phyloP scores from a whole-genome alignment of 2,329 filamentous ascomycete genomes.

The Aspergillus sp. region DNA sequence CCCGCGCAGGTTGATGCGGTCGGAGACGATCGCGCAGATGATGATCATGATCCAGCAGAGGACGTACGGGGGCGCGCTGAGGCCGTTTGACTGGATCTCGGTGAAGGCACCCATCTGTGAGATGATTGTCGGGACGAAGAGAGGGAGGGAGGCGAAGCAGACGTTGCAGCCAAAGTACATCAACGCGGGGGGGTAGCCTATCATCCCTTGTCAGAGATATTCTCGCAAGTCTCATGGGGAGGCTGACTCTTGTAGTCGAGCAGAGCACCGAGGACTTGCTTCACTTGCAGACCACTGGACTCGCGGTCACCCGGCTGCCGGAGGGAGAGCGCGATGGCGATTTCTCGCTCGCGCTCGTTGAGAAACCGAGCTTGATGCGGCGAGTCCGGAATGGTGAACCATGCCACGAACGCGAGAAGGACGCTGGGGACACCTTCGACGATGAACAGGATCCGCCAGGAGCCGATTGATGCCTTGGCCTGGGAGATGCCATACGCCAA shows the following conservation, averaged over 20 bases:
- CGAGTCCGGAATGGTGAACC: conserved; percentile 43
- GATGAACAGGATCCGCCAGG: conserved; percentile 46
- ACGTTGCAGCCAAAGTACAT: conserved; percentile 31
- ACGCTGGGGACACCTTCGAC: conserved; percentile 45
- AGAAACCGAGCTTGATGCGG: conserved; percentile 40
- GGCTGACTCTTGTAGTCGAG: conserved; percentile 12
- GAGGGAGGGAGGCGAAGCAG: conserved; percentile 30
- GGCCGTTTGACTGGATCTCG: conserved; percentile 35
- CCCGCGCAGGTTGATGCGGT: conserved; percentile 37
- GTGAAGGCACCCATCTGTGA: conserved; percentile 36
- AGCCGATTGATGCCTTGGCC: conserved; percentile 22
- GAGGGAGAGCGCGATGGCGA: conserved; percentile 20
- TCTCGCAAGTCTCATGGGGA: neutral
- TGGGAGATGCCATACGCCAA: conserved; percentile 36
- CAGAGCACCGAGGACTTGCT: conserved; percentile 15
- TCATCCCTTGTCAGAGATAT: neutral
- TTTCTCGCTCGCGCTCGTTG: conserved; percentile 38
- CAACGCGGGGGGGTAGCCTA: conserved; percentile 16
- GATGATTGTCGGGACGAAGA: conserved; percentile 34
- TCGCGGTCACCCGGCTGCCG: conserved; percentile 23
- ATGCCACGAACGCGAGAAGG: conserved; percentile 38
- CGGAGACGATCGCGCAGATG: conserved; percentile 34
- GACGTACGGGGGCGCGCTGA: conserved; percentile 42
- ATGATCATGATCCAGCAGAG: conserved; percentile 43
- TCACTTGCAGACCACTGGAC: conserved; percentile 15